These are phyloP conservation scores for Cladochytrium replicatum DNA, from an alignment of 192 early-diverging fungal species.

Conservation along the genomic window DNA sequence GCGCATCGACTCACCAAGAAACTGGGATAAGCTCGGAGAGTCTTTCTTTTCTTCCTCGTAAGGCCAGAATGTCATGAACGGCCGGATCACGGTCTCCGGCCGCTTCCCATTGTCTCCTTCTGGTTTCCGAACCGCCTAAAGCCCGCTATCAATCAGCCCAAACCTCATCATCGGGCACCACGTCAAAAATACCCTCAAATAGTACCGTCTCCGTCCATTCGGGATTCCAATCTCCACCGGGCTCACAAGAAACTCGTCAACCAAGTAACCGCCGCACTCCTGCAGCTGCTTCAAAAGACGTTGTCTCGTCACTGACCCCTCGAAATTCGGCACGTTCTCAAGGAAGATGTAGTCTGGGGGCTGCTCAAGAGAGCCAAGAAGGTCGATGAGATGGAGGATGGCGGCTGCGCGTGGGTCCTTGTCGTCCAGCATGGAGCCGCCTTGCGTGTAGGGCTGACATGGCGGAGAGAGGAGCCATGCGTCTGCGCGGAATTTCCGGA, in stretches of 20 bases:
- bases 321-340: slow-evolving; percentile 52
- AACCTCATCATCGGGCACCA: too few species aligned
- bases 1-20: too few species aligned
- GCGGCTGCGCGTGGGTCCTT: slow-evolving; percentile 27
- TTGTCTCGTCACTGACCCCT: slow-evolving; percentile 24
- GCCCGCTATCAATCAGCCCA: too few species aligned
- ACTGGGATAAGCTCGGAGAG: too few species aligned
- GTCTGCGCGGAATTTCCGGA: slow-evolving; percentile 57
- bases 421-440: slow-evolving; percentile 67
- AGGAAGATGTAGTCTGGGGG: slow-evolving; percentile 39
- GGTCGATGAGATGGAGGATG: slow-evolving; percentile 33
- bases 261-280: slow-evolving; percentile 27
- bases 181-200: too few species aligned
- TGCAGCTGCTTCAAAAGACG: slow-evolving; percentile 27
- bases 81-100: too few species aligned
- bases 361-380: slow-evolving; percentile 17
- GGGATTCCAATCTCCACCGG: slow-evolving; percentile 44
- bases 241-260: slow-evolving; percentile 31
- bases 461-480: slow-evolving; percentile 89
- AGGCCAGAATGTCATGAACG: too few species aligned
- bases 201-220: slow-evolving; percentile 43
- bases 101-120: too few species aligned
- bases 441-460: slow-evolving; percentile 63
- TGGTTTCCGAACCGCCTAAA: too few species aligned
- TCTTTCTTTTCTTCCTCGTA: too few species aligned